Evolutionary conservation across 805 yeast genomes (phyloP), one percentile per base, ranked within the genome.

Genomic region (Candida sithepensis): DNA sequence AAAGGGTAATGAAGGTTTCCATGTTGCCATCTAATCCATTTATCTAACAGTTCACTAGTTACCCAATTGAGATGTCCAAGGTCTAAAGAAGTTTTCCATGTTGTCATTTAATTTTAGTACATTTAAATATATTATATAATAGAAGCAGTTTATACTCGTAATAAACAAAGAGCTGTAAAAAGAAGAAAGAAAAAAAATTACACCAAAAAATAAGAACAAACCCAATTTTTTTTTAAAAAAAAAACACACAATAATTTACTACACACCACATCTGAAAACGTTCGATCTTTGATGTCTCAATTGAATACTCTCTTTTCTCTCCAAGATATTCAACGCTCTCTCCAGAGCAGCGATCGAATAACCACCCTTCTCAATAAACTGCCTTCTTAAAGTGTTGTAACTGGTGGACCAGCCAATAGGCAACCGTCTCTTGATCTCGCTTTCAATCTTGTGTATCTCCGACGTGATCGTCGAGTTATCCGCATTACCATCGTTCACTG

Each of bases 321-420:
- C 97, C 65, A 94, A 64, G 1, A 88, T 84, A 65, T 78, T 79
- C 50, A 92, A 68, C 0, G 97, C 96, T 61, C 81, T 83, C 56
- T 90, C 96, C 54, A 92, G 71, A 0, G 96, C 92, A 44, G 79
- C 78, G 44, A 81, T 80, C 26, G 84, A 73, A 56, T 78, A 84
- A 47, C 75, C 75, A 37, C 65, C 65, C 36, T 79, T 76, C 28
- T 77, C 84, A 18, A 86, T 88, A 64, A 91, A 86, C 68, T 92
- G 97, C 50, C 85, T 79, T 58, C 88, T 78, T 48, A 94, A 74
- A 3, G 96, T 89, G 54, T 79, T 81, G 65, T 88, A 88, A 16
- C 92, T 83, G 0, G 98, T 90, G 33, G 96, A 86, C 91, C 96
- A 94, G 19, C 99, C 99, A 53, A 94, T 84, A 14, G 98, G 97